Percentiles rank a stretch among this genome's conserved stretches.
Evolutionary conservation across 1,284 basidiomycete species (phyloP).

Genomic region (Sanghuangporus sanghuang): DNA sequence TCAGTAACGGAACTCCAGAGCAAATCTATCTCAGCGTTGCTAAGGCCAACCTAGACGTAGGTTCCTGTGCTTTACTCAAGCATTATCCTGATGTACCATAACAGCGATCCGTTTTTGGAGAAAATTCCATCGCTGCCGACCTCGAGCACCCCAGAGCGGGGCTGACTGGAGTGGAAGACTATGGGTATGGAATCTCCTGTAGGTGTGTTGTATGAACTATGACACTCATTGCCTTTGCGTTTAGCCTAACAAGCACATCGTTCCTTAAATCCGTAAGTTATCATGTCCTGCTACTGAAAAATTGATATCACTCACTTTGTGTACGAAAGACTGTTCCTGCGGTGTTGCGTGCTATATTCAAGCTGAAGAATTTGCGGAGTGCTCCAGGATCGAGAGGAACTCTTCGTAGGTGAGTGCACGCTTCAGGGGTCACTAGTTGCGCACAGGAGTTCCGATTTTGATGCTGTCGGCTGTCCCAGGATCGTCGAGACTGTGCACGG

Average conservation of each 20-base stretch:
- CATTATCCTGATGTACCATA: constrained; percentile 23
- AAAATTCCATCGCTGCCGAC: neutral
- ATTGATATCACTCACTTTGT: neutral
- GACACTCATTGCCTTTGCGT: constrained; percentile 4
- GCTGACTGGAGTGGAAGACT: constrained; percentile 29
- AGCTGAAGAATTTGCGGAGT: constrained; percentile 39
- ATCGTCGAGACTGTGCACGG: constrained; percentile 21
- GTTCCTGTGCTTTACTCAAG: constrained; percentile 18
- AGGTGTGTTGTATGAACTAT: neutral
- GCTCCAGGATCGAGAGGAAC: constrained; percentile 41
- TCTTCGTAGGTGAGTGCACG: constrained; percentile 30
- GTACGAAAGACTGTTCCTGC: constrained; percentile 31
- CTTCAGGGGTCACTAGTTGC: neutral
- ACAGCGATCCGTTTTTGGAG: constrained; percentile 26
- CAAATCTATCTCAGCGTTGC: constrained; percentile 33
- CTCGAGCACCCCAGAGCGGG: neutral
- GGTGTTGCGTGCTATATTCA: constrained; percentile 45
- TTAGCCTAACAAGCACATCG: constrained; percentile 35
- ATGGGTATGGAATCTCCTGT: constrained; percentile 30
- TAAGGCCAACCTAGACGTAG: constrained; percentile 39
- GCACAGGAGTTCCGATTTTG: neutral
- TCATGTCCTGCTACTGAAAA: neutral
- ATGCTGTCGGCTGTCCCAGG: constrained; percentile 11
- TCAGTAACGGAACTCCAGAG: constrained; percentile 30
- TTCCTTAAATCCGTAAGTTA: constrained; percentile 40